These are phyloP conservation scores for Fusarium illudens DNA, from an alignment of 2,329 filamentous ascomycete genomes.

Conservation along the genomic window DNA sequence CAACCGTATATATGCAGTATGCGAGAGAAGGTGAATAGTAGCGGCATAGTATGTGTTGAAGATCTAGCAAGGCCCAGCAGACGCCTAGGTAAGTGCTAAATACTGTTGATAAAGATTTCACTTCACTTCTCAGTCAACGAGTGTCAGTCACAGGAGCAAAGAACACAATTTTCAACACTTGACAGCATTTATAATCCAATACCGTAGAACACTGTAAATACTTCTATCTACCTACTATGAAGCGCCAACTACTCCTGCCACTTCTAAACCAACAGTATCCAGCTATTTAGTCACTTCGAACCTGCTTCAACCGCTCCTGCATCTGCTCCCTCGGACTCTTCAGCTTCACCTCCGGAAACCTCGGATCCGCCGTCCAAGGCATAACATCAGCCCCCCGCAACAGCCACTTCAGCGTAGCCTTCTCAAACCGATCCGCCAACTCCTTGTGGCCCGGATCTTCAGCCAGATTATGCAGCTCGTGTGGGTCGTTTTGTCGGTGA, in stretches of 20 bases:
- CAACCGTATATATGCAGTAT: too few relatives aligned
- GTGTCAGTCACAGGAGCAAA: too few relatives aligned
- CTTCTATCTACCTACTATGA: too few relatives aligned
- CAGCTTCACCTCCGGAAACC: conserved; percentile 48
- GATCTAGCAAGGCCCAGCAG: background rate
- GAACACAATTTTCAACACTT: too few relatives aligned
- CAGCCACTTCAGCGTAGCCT: conserved; percentile 50
- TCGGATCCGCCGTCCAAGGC: conserved; percentile 47
- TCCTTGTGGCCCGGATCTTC: conserved; percentile 37
- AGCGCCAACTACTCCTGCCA: too few relatives aligned
- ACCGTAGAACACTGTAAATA: too few relatives aligned
- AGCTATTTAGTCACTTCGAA: background rate
- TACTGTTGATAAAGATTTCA: too few relatives aligned
- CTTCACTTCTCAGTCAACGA: too few relatives aligned
- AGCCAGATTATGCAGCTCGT: conserved; percentile 52
- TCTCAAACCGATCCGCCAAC: conserved; percentile 36
- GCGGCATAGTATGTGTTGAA: background rate
- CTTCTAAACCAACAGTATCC: background rate
- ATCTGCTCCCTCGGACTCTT: conserved; percentile 44
- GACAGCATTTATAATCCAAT: too few relatives aligned
- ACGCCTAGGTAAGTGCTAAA: background rate
- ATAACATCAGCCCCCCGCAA: conserved; percentile 48
- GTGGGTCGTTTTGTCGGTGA: conserved; percentile 46
- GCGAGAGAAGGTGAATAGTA: too few relatives aligned
- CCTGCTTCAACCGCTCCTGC: conserved; percentile 34